Evolutionary conservation across 169 alveolate genomes (phyloP), one percentile per base, ranked within the genome.

Genomic region (Cryptosporidium baileyi): DNA sequence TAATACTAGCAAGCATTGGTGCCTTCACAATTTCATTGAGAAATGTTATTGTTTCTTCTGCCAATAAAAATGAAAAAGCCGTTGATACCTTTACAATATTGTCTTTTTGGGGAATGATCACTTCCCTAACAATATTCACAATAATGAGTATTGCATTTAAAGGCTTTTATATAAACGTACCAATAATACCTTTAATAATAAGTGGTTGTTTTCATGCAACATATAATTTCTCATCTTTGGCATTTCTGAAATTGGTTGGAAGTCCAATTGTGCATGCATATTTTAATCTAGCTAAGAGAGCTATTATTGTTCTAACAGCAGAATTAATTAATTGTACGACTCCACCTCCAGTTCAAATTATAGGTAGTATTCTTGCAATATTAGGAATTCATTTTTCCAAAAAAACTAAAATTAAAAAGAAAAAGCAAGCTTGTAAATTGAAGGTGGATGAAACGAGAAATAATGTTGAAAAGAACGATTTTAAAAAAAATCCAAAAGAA

Each of bases 131-230:
- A 26, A 40, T 81, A 57, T 81, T 81, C 19, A 17, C 67, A 1
- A 52, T 44, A 6, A 52, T 74, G 60, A 74, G 45, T 22, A 38
- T 51, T 36, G 19, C 57, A 8, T 52, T 54, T 74, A 82, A 82
- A 36, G 52, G 52, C 49, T 63, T 60, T 6, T 22, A 28, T 9
- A 28, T 60, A 34, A 63, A 67, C 32, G 63, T 81, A 30, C 49
- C 89, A 17, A 17, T 81, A 1, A 13, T 3, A 9, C 82, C 89
- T 15, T 51, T 67, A 57, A 17, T 81, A 22, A 63, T 81, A 3
- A 63, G 82, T 45, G 89, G 89, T 0, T 60, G 61, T 26, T 81
- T 81, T 45, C 89, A 81, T 30, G 80, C 89, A 19, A 81, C 67
- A 19, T 81, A 81, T 60, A 81, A 81, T 41, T 60, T 81, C 34